Evolutionary conservation across 345 rosid genomes (phyloP), one percentile per base, ranked within the genome.

Genomic region (Eutrema japonicum): DNA sequence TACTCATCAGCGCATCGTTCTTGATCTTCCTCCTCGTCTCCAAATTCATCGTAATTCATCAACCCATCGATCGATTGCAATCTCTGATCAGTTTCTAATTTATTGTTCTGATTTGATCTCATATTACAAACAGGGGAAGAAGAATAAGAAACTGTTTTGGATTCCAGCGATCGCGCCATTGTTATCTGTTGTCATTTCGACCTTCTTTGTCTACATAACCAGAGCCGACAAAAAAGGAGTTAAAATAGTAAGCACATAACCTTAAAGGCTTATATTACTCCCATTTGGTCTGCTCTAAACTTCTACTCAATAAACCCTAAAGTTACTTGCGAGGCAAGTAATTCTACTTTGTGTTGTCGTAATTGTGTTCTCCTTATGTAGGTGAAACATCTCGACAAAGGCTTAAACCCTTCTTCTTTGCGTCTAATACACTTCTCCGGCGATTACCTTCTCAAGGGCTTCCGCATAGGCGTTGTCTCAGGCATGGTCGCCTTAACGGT

Each of bases 401-500:
- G 98, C 72, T 77, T 93, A 74, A 93, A 93, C 77, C 97, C 97
- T 51, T 40, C 89, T 14, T 93, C 97, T 29, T 73, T 83, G 27
- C 12, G 77, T 26, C 67, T 86, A 71, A 86, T 93, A 71, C 82
- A 76, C 42, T 91, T 89, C 82, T 81, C 75, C 0, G 97, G 98
- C 32, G 63, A 73, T 6, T 79, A 84, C 81, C 77, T 89, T 41
- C 73, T 77, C 12, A 93, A 89, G 71, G 98, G 97, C 46, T 71
- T 82, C 51, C 86, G 81, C 82, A 85, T 91, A 22, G 98, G 98
- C 18, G 77, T 88, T 38, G 86, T 91, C 68, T 86, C 96, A n/a
- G 97, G 96, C 33, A 83, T 89, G 92, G 63, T 91, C 66, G 97
- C 92, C 40, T 77, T 93, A 66, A 93, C 93, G 79, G 98, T 93